These are phyloP conservation scores for Rhodotorula diobovata DNA, from an alignment of 768 basidiomycete species.

Conservation along the genomic window DNA sequence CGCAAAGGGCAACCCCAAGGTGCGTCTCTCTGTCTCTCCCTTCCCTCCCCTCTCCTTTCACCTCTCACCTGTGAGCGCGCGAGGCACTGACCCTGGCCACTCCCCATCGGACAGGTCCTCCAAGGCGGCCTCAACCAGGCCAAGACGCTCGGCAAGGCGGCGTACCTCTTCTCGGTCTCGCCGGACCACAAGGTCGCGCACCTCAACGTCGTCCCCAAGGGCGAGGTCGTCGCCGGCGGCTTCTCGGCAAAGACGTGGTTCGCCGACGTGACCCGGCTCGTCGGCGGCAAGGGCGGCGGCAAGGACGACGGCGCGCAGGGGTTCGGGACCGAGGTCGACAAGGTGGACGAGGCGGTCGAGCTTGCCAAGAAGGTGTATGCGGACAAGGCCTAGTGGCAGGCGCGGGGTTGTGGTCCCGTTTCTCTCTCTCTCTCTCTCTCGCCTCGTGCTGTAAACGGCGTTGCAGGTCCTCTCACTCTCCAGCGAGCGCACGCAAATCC, in stretches of 20 bases:
- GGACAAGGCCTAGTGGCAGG: too few relatives aligned
- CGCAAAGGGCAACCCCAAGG: constrained; percentile 82
- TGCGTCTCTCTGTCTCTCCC: constrained; percentile 42
- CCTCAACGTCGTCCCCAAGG: constrained; percentile 74
- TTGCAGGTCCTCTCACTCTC: too few relatives aligned
- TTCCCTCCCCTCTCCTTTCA: too few relatives aligned
- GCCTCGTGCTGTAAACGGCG: too few relatives aligned
- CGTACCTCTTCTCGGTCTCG: constrained; percentile 84
- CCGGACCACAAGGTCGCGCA: constrained; percentile 75
- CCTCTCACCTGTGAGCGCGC: neutral
- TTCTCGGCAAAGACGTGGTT: constrained; percentile 89
- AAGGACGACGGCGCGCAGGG: constrained; percentile 91
- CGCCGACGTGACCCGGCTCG: constrained; percentile 63
- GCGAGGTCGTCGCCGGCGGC: constrained; percentile 53
- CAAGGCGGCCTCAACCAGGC: constrained; percentile 69
- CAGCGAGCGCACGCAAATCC: too few relatives aligned
- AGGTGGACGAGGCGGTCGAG: constrained; percentile 61
- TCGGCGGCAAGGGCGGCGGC: constrained; percentile 97
- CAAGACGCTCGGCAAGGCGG: constrained; percentile 74
- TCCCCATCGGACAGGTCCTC: constrained; percentile 53
- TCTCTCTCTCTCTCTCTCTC: too few relatives aligned
- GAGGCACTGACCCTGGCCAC: neutral
- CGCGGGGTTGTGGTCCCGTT: too few relatives aligned
- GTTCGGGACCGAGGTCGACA: constrained; percentile 64
- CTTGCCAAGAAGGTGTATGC: constrained; percentile 20